These are phyloP conservation scores for Tolypocladium album DNA, from an alignment of 2,329 filamentous ascomycete genomes.

Conservation along the genomic window DNA sequence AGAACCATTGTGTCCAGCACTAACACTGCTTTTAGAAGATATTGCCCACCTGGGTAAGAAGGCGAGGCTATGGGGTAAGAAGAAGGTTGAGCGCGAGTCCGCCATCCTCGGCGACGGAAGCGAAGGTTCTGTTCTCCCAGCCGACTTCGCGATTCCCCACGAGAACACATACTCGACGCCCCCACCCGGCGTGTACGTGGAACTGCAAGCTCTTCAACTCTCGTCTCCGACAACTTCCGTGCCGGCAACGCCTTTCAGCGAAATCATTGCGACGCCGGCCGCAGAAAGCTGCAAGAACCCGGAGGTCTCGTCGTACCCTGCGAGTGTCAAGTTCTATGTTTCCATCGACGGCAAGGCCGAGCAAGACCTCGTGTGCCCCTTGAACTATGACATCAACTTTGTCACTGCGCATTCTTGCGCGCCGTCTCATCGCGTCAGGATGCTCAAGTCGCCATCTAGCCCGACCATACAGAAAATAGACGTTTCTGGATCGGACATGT, in stretches of 20 bases:
- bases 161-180: constrained; percentile 41
- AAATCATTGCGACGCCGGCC: constrained; percentile 25
- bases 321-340: constrained; percentile 23
- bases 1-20: not conserved
- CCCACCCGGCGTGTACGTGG: constrained; percentile 36
- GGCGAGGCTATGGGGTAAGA: constrained; percentile 52
- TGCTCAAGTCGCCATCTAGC: constrained; percentile 48
- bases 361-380: constrained; percentile 30
- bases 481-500: constrained; percentile 31
- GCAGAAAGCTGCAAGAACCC: constrained; percentile 23
- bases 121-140: constrained; percentile 41
- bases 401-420: constrained; percentile 57
- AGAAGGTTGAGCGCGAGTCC: constrained; percentile 47
- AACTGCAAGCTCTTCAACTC: constrained; percentile 40
- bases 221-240: constrained; percentile 31
- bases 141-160: constrained; percentile 51
- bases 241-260: constrained; percentile 31
- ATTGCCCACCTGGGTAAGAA: constrained; percentile 39
- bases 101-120: constrained; percentile 48
- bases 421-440: constrained; percentile 43
- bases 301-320: constrained; percentile 22
- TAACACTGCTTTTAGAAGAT: constrained; percentile 26
- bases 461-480: constrained; percentile 49
- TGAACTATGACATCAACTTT: constrained; percentile 51
- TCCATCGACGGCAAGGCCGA: constrained; percentile 26